Base-by-base conservation (phyloP, 495 filamentous ascomycete genomes). In the Tuber microsphaerosporum region DNA sequence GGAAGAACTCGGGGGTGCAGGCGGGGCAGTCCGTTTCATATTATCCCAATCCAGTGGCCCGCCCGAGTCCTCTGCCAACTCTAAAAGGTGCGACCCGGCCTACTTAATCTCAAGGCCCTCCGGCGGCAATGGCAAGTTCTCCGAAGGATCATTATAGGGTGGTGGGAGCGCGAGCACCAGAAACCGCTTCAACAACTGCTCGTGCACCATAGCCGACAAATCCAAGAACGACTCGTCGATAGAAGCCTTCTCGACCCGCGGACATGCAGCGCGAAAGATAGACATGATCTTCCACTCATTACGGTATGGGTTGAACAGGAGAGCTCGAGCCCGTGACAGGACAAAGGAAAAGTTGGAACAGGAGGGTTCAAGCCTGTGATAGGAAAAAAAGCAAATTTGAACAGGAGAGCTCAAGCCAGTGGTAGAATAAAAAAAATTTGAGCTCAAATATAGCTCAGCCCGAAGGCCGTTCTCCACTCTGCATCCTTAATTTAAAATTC, bases 221-320 rank as follows among this genome's bases (percentile, higher is more conserved):
- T 98, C 95, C 69, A 97, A 85, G 83, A 97, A 98, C 26, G 97
- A 93, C 84, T 99, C 95, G 76, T 90, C 89, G 51, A 98, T 90
- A 81, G 92, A 90, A 22, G 95, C 95, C 82, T 98, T 98, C 85
- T 98, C 95, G 72, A 97, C 88, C 75, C 85, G 87, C 42, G 88
- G 86, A 8, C 97, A 85, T 22, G 87, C 87, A 22, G 92, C 91
- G 82, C 94, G 94, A 81, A 99, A 95, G 69, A 90, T 84, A 31
- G 88, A 88, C 73, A 99, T 82, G 73, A 99, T 97, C 84, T 89
- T 91, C 73, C 92, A 95, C 83, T 97, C 90, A 37, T 91, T 88
- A 37, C 34, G 1, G 34, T 37, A 37, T 37, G 34, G 34, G 34
- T 37, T 37, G 34, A 37, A 2, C 34, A 37, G 34, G 34, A 37